Evolutionary conservation across 2,329 filamentous ascomycete species (phyloP).

Genomic region (Pezicula radicicola): DNA sequence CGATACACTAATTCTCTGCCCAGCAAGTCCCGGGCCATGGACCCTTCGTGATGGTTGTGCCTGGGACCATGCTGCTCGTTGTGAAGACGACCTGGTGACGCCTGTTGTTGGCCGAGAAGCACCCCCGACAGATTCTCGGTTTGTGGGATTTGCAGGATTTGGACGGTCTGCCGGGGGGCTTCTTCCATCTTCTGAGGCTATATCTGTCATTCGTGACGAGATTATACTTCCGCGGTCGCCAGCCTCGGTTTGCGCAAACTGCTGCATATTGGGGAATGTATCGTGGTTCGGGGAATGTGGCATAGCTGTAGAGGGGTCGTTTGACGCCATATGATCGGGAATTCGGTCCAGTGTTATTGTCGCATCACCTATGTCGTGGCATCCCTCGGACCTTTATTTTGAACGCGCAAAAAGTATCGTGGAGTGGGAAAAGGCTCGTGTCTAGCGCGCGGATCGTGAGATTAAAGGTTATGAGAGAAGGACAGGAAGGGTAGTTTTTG

Average conservation of each 20-base stretch:
- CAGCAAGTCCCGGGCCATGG: slow-evolving; percentile 22
- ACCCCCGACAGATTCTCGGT: slow-evolving; percentile 26
- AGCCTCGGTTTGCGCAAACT: slow-evolving; percentile 23
- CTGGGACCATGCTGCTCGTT: slow-evolving; percentile 45
- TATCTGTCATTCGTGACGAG: slow-evolving; percentile 54
- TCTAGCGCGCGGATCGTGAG: slow-evolving; percentile 11
- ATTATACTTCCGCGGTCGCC: slow-evolving; percentile 44
- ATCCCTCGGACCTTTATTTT: slow-evolving; percentile 13
- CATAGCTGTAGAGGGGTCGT: slow-evolving; percentile 14
- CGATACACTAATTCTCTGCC: slow-evolving; percentile 31
- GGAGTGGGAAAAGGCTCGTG: slow-evolving; percentile 4
- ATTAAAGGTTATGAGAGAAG: slow-evolving; percentile 3
- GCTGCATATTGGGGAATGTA: slow-evolving; percentile 14
- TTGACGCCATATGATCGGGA: slow-evolving; percentile 19
- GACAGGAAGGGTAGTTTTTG: not conserved
- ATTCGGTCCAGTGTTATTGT: slow-evolving; percentile 8
- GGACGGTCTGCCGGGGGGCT: slow-evolving; percentile 32
- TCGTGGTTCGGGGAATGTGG: slow-evolving; percentile 15
- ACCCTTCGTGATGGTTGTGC: slow-evolving; percentile 53
- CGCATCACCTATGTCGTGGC: slow-evolving; percentile 7
- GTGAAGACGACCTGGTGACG: slow-evolving; percentile 49
- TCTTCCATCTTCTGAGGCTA: slow-evolving; percentile 49
- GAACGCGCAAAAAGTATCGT: slow-evolving; percentile 1
- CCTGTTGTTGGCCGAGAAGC: slow-evolving; percentile 53
- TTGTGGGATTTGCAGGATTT: slow-evolving; percentile 26